Evolutionary conservation across 2,329 filamentous ascomycete species (phyloP).

Genomic region (Ceratocystis colombiana): DNA sequence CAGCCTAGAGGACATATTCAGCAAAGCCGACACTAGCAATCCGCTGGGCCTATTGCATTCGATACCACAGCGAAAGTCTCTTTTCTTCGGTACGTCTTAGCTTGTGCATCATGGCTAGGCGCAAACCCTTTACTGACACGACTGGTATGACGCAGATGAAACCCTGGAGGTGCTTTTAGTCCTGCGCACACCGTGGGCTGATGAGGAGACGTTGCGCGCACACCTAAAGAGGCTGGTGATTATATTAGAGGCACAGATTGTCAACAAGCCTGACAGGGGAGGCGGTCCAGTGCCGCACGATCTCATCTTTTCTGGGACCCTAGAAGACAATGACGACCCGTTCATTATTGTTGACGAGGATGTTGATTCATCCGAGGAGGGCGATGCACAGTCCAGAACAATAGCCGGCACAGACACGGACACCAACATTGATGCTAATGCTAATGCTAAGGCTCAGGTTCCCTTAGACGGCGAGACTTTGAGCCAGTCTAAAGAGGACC

Average conservation of each 20-base stretch:
- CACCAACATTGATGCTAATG: conserved; percentile 11
- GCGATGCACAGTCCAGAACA: conserved; percentile 23
- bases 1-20: conserved; percentile 44
- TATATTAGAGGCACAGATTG: conserved; percentile 55
- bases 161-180: conserved; percentile 58
- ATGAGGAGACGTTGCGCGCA: conserved; percentile 46
- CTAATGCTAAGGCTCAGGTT: conserved; percentile 24
- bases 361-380: conserved; percentile 30
- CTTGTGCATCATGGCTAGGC: not conserved
- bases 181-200: conserved; percentile 52
- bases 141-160: conserved; percentile 51
- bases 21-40: conserved; percentile 33
- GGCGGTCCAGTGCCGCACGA: conserved; percentile 40
- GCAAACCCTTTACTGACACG: not conserved
- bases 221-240: conserved; percentile 55
- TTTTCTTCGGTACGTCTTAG: conserved; percentile 58
- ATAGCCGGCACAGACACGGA: not conserved
- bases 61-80: conserved; percentile 51
- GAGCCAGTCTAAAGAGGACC: conserved; percentile 21
- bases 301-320: conserved; percentile 47
- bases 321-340: conserved; percentile 43
- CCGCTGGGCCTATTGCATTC: conserved; percentile 44
- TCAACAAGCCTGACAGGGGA: conserved; percentile 45
- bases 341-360: conserved; percentile 42
- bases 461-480: conserved; percentile 26